These are phyloP conservation scores for Dothideomycetes sp. DNA, from an alignment of 2,329 filamentous ascomycete genomes.

Conservation along the genomic window DNA sequence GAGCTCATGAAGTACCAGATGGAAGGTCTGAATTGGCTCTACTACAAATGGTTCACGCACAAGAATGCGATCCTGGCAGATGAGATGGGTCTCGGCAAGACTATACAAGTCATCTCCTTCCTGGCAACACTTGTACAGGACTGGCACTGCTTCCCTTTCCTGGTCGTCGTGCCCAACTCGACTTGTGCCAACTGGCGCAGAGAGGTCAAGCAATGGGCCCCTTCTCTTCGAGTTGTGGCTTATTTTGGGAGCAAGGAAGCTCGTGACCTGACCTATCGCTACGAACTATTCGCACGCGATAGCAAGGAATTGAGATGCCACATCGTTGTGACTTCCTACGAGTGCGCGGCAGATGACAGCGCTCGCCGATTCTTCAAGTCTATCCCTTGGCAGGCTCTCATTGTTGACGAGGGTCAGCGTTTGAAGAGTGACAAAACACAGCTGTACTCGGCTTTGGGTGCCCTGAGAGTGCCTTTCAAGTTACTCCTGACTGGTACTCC, in stretches of 20 bases:
- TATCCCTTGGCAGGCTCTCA: conserved; percentile 75
- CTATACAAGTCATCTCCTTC: conserved; percentile 81
- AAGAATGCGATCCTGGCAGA: conserved; percentile 89
- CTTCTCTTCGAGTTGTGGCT: conserved; percentile 75
- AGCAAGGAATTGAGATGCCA: conserved; percentile 69
- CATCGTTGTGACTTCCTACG: conserved; percentile 90
- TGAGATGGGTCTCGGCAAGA: conserved; percentile 98
- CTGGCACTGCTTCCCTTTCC: conserved; percentile 75
- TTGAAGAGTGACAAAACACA: conserved; percentile 86
- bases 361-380: conserved; percentile 56
- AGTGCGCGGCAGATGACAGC: conserved; percentile 68
- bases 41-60: conserved; percentile 75
- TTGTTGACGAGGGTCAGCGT: conserved; percentile 92
- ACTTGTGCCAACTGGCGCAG: conserved; percentile 97
- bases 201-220: conserved; percentile 91
- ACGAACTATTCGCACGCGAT: conserved; percentile 71
- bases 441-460: conserved; percentile 64
- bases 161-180: conserved; percentile 87
- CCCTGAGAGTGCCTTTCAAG: conserved; percentile 71
- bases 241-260: conserved; percentile 74
- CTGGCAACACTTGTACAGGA: conserved; percentile 58
- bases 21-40: conserved; percentile 89
- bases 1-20: conserved; percentile 89
- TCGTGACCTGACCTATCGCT: conserved; percentile 65
- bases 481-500: conserved; percentile 82